phyloP scores from a whole-genome alignment of 129 eudicot genomes.

The Oenanthe sinensis region DNA sequence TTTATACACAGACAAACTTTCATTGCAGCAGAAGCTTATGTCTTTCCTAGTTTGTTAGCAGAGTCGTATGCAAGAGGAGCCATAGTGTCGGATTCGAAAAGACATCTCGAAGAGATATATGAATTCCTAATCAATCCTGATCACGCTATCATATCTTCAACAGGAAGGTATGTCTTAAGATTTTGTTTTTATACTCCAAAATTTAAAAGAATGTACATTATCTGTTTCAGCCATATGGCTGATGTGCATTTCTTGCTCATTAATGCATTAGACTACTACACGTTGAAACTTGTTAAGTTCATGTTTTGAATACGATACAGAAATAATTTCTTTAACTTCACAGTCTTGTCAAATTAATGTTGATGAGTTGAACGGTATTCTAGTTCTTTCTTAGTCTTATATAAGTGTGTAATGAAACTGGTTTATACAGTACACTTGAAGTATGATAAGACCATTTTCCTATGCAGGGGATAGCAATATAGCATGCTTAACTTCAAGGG shows the following conservation, averaged over 20 bases:
- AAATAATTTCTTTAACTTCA: not conserved
- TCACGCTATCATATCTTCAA: constrained; percentile 48
- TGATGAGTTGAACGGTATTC: not conserved
- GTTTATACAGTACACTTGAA: not conserved
- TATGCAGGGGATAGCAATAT: not conserved
- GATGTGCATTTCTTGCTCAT: not conserved
- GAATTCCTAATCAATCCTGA: constrained; percentile 46
- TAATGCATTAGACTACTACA: not conserved
- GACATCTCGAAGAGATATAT: constrained; percentile 32
- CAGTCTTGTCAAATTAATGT: not conserved
- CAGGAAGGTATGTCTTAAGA: constrained; percentile 49
- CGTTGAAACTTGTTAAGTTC: not conserved
- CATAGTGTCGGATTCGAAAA: constrained; percentile 28
- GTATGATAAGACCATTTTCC: not conserved
- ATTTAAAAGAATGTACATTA: not conserved
- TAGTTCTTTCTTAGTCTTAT: not conserved
- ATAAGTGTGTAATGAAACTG: not conserved
- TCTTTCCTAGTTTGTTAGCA: constrained; percentile 38
- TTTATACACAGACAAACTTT: constrained; percentile 45
- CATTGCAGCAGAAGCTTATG: constrained; percentile 36
- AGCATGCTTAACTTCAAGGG: not conserved
- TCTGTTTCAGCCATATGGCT: not conserved
- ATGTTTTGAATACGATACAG: not conserved
- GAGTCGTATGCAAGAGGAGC: constrained; percentile 58
- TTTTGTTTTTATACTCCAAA: not conserved